Conservation (phyloP, 2,329 filamentous ascomycete species). For the Cladophialophora yegresii region DNA sequence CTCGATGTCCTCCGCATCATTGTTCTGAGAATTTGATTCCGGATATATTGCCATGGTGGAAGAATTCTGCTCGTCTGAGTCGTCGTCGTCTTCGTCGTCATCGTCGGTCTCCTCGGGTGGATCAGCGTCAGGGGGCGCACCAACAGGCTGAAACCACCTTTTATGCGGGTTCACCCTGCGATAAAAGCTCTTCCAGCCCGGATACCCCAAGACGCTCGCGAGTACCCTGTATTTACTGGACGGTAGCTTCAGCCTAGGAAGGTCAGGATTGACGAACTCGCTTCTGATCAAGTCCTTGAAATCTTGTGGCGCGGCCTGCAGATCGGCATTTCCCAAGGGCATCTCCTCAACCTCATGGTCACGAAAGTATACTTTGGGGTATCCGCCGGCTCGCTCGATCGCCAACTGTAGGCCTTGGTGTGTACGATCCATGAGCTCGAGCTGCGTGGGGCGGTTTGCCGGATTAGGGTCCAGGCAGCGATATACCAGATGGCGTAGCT, state of each 20-base stretch:
- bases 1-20: background rate
- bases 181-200: constrained; percentile 16
- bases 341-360: constrained; percentile 33
- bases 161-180: background rate
- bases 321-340: constrained; percentile 20
- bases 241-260: constrained; percentile 16
- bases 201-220: background rate
- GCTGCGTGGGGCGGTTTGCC: constrained; percentile 23
- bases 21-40: background rate
- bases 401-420: constrained; percentile 17
- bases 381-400: constrained; percentile 2
- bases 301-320: constrained; percentile 1
- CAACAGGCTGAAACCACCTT: constrained; percentile 13
- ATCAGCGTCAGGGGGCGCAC: background rate
- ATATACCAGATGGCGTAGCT: constrained; percentile 22
- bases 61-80: background rate
- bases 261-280: constrained; percentile 26
- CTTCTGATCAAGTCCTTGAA: background rate
- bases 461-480: constrained; percentile 29
- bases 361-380: constrained; percentile 24
- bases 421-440: constrained; percentile 25
- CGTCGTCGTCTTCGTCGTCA: constrained; percentile 2
- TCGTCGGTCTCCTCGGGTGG: background rate
- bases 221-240: constrained; percentile 1
- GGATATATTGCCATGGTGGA: no score